Evolutionary conservation across 108 stramenopile species (phyloP).

Genomic region (Conticribra guillardii): DNA sequence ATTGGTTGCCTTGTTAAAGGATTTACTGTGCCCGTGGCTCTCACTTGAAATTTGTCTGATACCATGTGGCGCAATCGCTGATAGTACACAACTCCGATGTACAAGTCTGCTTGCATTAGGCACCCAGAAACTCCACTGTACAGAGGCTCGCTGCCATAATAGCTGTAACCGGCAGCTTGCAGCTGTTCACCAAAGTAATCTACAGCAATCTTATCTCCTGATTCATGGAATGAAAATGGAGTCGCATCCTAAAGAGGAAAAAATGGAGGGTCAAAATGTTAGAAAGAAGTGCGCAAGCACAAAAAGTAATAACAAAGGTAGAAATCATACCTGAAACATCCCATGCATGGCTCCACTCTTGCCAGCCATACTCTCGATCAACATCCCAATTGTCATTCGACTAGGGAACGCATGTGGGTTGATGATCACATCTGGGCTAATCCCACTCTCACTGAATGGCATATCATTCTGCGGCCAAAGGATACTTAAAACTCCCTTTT

Average conservation of each 20-base stretch:
- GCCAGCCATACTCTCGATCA: slow-evolving; percentile 99
- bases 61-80: slow-evolving; percentile 99
- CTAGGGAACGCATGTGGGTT: slow-evolving; percentile 98
- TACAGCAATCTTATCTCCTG: slow-evolving; percentile 90
- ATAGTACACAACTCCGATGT: slow-evolving; percentile 99
- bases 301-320: not conserved
- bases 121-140: slow-evolving; percentile 98
- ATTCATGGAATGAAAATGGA: slow-evolving; percentile 97
- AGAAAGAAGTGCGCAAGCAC: not conserved
- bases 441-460: slow-evolving; percentile 98
- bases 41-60: slow-evolving; percentile 99
- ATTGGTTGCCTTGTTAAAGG: slow-evolving; percentile 97
- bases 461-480: slow-evolving; percentile 99
- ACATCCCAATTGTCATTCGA: slow-evolving; percentile 99
- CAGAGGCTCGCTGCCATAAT: slow-evolving; percentile 98
- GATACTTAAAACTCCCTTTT: slow-evolving; percentile 98
- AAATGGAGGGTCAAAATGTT: slow-evolving; percentile 8
- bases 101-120: slow-evolving; percentile 97
- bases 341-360: slow-evolving; percentile 98
- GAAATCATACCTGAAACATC: slow-evolving; percentile 66
- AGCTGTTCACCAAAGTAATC: slow-evolving; percentile 99
- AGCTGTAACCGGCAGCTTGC: slow-evolving; percentile 94
- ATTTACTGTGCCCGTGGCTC: slow-evolving; percentile 95
- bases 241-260: slow-evolving; percentile 90
- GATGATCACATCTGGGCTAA: slow-evolving; percentile 98